These are phyloP conservation scores for Puccinia triticina DNA, from an alignment of 1,284 basidiomycete species.

Conservation along the genomic window DNA sequence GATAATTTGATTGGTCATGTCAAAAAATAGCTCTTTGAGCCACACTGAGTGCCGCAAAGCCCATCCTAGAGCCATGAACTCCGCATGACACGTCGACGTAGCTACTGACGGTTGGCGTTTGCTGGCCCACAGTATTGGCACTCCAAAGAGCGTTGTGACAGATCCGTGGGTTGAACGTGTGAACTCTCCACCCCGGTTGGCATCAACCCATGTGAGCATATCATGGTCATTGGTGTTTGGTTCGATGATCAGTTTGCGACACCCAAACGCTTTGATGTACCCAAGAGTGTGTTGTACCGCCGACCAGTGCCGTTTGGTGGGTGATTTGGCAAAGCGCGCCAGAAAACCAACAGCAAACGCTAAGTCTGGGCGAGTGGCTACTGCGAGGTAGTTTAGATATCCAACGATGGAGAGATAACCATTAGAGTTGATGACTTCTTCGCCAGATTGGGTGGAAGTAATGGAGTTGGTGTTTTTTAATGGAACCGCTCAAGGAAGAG, in stretches of 20 bases:
- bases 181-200: constrained; percentile 26
- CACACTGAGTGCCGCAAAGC: not conserved
- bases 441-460: not conserved
- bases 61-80: not conserved
- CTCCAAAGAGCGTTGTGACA: not conserved
- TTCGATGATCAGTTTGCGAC: not conserved
- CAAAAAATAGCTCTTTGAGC: constrained; percentile 9
- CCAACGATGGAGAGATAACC: constrained; percentile 26
- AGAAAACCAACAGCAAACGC: constrained; percentile 27
- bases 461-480: not conserved
- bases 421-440: constrained; percentile 11
- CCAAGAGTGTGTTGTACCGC: not conserved
- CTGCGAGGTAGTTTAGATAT: constrained; percentile 15
- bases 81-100: not conserved
- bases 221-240: not conserved
- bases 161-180: not conserved
- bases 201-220: constrained; percentile 6
- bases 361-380: constrained; percentile 12
- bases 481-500: not conserved
- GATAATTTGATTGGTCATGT: constrained; percentile 1
- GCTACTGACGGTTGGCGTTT: constrained; percentile 1
- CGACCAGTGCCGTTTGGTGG: not conserved
- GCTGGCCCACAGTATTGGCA: not conserved
- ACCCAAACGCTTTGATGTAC: not conserved
- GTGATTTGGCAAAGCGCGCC: not conserved